Evolutionary conservation across 1,139 yeast genomes (phyloP), one percentile per base, ranked within the genome.

Genomic region (Geotrichum histeridarum): DNA sequence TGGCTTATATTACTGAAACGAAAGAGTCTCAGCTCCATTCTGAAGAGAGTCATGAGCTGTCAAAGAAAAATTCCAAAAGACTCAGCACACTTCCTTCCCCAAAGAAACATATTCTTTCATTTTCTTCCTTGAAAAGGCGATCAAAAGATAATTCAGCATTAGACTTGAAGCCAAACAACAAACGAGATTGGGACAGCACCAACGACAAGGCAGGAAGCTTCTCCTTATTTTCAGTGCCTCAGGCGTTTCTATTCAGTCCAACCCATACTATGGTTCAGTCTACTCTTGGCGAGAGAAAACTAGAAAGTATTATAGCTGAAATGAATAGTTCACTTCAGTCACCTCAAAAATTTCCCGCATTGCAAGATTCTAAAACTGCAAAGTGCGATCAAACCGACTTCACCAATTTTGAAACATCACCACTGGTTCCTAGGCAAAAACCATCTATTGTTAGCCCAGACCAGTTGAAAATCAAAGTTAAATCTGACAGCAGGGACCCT

Each of bases 201-300:
- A 22, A 22, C 5, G 27, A 22, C 5, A 22, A 22, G 27, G 27
- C 27, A 22, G 27, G 27, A 22, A 22, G 27, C 5, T 55, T 53
- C 35, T 49, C 54, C 1, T 35, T 55, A 15, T 55, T 55, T 37
- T 52, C 55, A 3, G 58, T 52, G 15, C 58, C 58, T 6, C 58
- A 55, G 36, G 55, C 50, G 8, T 48, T 55, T n/a, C 33, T 55
- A 12, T 55, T 52, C 41, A 30, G 55, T 11, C 52, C 53, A 3
- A 55, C 54, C 2, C 55, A 55, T 14, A 38, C 54, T 11, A 55
- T 52, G 18, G 55, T 55, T 4, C 51, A 53, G 42, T 55, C 46
- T 38, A 50, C 49, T 45, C 22, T 55, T 4, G 51, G 53, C 4
- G 55, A 52, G 33, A 43, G 12, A 30, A 8, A 5, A 3, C 2